Evolutionary conservation across 2,329 filamentous ascomycete genomes (phyloP).

Genomic region (Aspergillus oerlinghausenensis): DNA sequence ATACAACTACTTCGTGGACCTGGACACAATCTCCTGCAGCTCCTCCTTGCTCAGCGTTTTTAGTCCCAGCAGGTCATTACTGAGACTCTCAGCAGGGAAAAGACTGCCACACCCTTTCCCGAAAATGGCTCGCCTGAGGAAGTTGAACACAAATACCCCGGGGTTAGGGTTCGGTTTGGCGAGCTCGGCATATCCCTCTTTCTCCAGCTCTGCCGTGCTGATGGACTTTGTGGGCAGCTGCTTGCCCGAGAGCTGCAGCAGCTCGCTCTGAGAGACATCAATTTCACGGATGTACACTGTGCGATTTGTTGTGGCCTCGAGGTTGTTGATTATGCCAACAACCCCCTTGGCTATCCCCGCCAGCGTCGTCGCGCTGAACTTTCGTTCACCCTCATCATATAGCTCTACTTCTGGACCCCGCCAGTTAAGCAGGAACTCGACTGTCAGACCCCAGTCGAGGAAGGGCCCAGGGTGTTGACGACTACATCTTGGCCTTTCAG

Average conservation of each 20-base stretch:
- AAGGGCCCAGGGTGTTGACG: conserved; percentile 29
- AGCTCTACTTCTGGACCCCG: conserved; percentile 35
- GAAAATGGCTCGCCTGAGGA: conserved; percentile 29
- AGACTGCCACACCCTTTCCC: conserved; percentile 28
- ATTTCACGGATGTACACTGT: conserved; percentile 25
- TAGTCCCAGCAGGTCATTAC: conserved; percentile 39
- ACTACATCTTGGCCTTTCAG: conserved; percentile 28
- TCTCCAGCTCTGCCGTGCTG: neutral
- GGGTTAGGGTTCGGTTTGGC: conserved; percentile 11
- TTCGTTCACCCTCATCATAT: conserved; percentile 48
- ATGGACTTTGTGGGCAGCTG: neutral
- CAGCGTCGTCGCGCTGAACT: conserved; percentile 49
- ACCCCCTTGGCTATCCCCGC: conserved; percentile 46
- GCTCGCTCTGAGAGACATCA: neutral
- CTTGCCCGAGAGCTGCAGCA: neutral
- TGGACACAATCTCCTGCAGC: conserved; percentile 23
- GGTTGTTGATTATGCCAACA: conserved; percentile 46
- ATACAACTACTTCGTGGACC: too few relatives aligned
- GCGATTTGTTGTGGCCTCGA: conserved; percentile 52
- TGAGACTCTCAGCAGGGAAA: conserved; percentile 23
- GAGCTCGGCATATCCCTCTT: neutral
- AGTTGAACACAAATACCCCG: conserved; percentile 20
- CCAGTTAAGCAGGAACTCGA: conserved; percentile 43
- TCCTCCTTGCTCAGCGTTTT: conserved; percentile 30
- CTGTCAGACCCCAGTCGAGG: conserved; percentile 29